Conservation (phyloP, 495 filamentous ascomycete genomes). For the Neurospora sp. region DNA sequence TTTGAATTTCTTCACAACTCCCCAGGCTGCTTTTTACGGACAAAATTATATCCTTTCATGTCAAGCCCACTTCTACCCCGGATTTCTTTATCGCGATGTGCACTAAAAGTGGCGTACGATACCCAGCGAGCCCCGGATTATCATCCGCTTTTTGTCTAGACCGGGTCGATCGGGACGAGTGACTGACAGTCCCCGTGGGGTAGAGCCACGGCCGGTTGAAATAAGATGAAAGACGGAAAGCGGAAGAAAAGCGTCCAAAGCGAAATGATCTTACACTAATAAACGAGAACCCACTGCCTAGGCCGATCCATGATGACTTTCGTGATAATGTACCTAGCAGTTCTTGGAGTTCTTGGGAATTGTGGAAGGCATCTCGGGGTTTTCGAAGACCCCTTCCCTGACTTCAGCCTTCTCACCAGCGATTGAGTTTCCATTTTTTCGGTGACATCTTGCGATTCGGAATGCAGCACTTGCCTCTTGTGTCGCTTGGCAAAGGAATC, state of each 20-base stretch:
- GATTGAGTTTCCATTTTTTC: not conserved
- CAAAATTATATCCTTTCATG: not conserved
- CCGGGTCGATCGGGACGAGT: not conserved
- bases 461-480: not conserved
- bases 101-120: not conserved
- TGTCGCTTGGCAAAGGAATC: not conserved
- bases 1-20: not conserved
- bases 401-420: not conserved
- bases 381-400: not conserved
- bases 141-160: not conserved
- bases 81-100: not conserved
- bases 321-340: not conserved
- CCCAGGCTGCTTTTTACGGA: not conserved
- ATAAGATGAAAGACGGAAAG: not conserved
- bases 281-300: not conserved
- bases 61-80: not conserved
- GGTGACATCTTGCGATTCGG: not conserved
- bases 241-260: not conserved
- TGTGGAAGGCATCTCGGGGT: not conserved
- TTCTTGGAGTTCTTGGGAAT: not conserved
- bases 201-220: not conserved
- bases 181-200: not conserved
- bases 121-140: not conserved
- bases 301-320: not conserved
- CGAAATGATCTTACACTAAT: not conserved